phyloP scores from a whole-genome alignment of 2,329 filamentous ascomycete genomes.

The Epichloe bromicola region DNA sequence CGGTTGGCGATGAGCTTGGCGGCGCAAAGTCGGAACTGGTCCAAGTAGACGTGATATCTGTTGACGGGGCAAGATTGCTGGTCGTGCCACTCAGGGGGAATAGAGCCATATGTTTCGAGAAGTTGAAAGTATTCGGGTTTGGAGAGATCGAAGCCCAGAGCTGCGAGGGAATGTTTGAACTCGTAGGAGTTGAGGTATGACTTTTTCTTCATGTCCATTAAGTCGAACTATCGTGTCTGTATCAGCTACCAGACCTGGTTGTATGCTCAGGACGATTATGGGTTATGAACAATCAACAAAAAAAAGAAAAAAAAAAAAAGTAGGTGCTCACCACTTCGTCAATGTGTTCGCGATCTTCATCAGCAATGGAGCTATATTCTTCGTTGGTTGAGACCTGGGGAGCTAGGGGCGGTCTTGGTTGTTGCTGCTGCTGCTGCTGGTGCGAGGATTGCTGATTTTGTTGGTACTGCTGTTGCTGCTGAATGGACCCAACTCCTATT shows the following conservation, averaged over 20 bases:
- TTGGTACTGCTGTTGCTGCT: slow-evolving; percentile 20
- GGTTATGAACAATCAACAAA: no score
- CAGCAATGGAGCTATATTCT: slow-evolving; percentile 43
- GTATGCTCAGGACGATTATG: neutral
- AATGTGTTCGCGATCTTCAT: slow-evolving; percentile 87
- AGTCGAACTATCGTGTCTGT: slow-evolving; percentile 52
- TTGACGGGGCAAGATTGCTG: slow-evolving; percentile 29
- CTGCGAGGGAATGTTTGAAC: slow-evolving; percentile 90
- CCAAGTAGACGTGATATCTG: slow-evolving; percentile 37
- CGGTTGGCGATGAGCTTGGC: slow-evolving; percentile 68
- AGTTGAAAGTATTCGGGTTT: slow-evolving; percentile 75
- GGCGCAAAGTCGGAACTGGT: slow-evolving; percentile 54
- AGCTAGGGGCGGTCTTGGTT: slow-evolving; percentile 16
- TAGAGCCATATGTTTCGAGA: slow-evolving; percentile 67
- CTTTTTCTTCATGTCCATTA: slow-evolving; percentile 98
- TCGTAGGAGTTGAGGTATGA: slow-evolving; percentile 94
- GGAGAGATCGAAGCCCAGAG: slow-evolving; percentile 82
- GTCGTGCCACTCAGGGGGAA: slow-evolving; percentile 46
- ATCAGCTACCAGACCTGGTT: neutral
- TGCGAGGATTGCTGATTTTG: slow-evolving; percentile 18
- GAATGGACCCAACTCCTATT: slow-evolving; percentile 18
- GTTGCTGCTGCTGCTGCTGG: slow-evolving; percentile 9
- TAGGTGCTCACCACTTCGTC: slow-evolving; percentile 68
- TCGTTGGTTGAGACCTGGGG: slow-evolving; percentile 24
- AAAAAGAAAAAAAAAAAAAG: neutral